These are phyloP conservation scores for Gossypium australe DNA, from an alignment of 345 rosid species.

Conservation along the genomic window DNA sequence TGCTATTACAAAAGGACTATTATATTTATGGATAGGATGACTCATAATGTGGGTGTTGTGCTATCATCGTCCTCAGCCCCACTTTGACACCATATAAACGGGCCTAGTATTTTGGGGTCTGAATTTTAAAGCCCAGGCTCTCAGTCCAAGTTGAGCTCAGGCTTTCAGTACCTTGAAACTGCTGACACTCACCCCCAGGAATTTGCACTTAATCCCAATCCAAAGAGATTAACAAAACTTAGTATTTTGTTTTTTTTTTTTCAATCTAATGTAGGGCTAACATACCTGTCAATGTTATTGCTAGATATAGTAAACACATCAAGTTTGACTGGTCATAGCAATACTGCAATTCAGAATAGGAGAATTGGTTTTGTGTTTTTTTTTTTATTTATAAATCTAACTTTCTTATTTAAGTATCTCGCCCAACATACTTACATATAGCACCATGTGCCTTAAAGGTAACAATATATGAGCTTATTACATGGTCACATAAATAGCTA, in stretches of 20 bases:
- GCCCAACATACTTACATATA: background rate
- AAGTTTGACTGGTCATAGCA: slow-evolving; percentile 1
- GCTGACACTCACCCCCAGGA: background rate
- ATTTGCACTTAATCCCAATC: no score
- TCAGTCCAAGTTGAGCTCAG: background rate
- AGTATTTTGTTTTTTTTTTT: background rate
- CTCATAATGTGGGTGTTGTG: no score
- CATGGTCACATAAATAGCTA: background rate
- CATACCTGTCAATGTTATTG: background rate
- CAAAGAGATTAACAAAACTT: no score
- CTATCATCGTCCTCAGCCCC: background rate
- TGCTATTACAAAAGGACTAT: no score
- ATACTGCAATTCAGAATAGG: background rate
- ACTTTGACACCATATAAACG: background rate
- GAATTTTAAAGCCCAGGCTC: background rate
- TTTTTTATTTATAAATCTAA: no score
- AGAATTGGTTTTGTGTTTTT: background rate
- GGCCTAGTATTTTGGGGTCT: slow-evolving; percentile 8
- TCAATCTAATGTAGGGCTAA: no score
- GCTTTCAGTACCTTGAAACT: background rate
- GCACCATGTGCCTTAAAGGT: background rate
- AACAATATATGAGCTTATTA: background rate
- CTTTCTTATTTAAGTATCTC: background rate
- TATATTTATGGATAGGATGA: no score
- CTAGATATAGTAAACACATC: background rate